Evolutionary conservation across 139 green algal species (phyloP).

Genomic region (Nannochloris sp.): DNA sequence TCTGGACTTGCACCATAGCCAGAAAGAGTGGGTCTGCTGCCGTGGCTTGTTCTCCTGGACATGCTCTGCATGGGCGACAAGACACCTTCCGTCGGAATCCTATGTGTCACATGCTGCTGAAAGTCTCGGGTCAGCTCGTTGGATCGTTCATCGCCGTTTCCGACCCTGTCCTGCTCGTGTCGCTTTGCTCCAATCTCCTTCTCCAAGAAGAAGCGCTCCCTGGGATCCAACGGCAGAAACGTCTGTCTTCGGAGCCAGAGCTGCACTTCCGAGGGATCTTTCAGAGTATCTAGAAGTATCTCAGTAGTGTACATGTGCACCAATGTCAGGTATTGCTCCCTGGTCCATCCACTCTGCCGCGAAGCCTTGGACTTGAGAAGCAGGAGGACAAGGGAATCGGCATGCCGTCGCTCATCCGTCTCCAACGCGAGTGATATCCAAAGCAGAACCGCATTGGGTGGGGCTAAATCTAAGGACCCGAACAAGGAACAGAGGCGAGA

Average conservation of each 20-base stretch:
- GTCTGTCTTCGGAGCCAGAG: constrained; percentile 4
- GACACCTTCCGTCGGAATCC: too few species aligned
- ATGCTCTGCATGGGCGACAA: too few species aligned
- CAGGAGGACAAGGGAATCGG: constrained; percentile 6
- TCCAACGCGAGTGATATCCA: constrained; percentile 29
- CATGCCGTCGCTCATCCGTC: constrained; percentile 1
- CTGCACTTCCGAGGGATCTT: constrained; percentile 9
- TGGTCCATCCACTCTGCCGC: constrained; percentile 7
- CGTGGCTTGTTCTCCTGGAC: too few species aligned
- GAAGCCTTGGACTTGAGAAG: constrained; percentile 9
- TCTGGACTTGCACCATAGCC: too few species aligned
- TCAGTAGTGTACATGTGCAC: constrained; percentile 23
- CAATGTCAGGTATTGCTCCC: constrained; percentile 19
- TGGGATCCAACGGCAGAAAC: constrained; percentile 8
- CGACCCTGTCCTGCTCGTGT: neutral
- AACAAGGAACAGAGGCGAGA: constrained; percentile 11
- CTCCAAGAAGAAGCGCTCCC: neutral
- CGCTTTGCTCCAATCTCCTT: constrained; percentile 8
- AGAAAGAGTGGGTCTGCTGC: too few species aligned
- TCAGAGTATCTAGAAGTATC: constrained; percentile 4
- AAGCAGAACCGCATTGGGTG: constrained; percentile 13
- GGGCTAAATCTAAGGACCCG: constrained; percentile 4
- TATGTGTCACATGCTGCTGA: too few species aligned
- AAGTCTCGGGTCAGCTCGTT: too few species aligned
- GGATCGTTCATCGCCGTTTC: too few species aligned